A percentile compares a stretch with the other conserved stretches of the same genome.
These are phyloP conservation scores for Xylariaceae sp. DNA, from an alignment of 2,329 filamentous ascomycete genomes.

Conservation along the genomic window DNA sequence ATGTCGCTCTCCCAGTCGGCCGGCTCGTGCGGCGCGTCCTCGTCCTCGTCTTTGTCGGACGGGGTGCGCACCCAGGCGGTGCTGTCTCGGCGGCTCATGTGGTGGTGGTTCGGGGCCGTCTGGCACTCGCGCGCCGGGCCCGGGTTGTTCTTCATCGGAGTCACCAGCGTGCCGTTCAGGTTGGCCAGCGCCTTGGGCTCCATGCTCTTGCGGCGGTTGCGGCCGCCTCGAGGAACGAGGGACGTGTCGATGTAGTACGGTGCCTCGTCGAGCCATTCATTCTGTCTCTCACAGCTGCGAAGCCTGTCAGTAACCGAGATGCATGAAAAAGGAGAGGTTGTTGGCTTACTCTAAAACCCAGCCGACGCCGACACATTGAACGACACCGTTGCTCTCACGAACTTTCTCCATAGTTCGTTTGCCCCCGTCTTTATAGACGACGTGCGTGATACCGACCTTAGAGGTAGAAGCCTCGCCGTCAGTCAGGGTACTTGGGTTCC, in stretches of 20 bases:
- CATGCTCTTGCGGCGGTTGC: constrained; percentile 72
- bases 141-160: constrained; percentile 27
- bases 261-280: constrained; percentile 67
- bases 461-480: constrained; percentile 28
- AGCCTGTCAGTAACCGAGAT: constrained; percentile 22
- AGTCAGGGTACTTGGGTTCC: constrained; percentile 47
- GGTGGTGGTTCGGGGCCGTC: constrained; percentile 39
- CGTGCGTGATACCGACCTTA: constrained; percentile 74
- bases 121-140: constrained; percentile 26
- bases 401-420: constrained; percentile 77
- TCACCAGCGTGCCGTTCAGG: constrained; percentile 56
- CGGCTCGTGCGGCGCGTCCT: constrained; percentile 16
- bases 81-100: constrained; percentile 46
- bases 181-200: constrained; percentile 66
- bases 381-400: constrained; percentile 60
- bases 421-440: constrained; percentile 83
- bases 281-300: constrained; percentile 64
- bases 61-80: constrained; percentile 49
- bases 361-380: constrained; percentile 78
- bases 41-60: constrained; percentile 31
- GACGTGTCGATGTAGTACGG: constrained; percentile 63
- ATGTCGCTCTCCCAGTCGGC: constrained; percentile 16
- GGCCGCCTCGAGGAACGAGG: constrained; percentile 60
- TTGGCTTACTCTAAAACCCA: constrained; percentile 76
- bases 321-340: not conserved